Base-by-base conservation (phyloP, 257 asterid species). In the Mentha longifolia region DNA sequence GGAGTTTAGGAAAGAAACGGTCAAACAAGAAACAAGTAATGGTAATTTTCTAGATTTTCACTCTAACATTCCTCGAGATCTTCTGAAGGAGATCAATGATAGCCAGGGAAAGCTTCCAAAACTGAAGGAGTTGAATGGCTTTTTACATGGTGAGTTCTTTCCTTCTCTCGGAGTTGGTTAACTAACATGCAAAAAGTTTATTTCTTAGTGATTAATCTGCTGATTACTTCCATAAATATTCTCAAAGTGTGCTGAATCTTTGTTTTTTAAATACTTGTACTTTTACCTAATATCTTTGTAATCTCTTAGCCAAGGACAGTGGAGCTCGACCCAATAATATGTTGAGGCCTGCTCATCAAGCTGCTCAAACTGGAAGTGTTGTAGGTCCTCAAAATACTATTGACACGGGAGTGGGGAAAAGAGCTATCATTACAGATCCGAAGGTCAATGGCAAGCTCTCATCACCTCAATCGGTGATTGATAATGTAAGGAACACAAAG, bases 101-200 rank as follows among this genome's bases (percentile, higher is more conserved):
- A 65, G 73, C 61, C 72, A 45, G n/a, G 83, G 76, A 45, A 78
- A 60, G 68, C 81, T 76, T 72, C 74, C 82, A 57, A 79, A 80
- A 68, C 80, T 71, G 3, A 77, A 84, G 79, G 85, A 73, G 58
- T 33, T 55, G 61, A 83, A 80, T 79, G 95, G 84, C 65, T 50
- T 73, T 77, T 50, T 67, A 56, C 78, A 76, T 70, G 88, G 95
- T 88, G 78, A 86, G 88, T 84, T 68, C 62, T 73, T 79, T 67
- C 63, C 73, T 65, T 68, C 3, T 68, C 20, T 39, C 30, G 6
- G 25, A 58, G 19, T 22, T 22, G 25, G 41, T 47, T 63, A 37
- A 54, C 20, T 76, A 35, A 19, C 42, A 13, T 41, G 60, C 65
- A 31, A 62, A 31, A 17, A 25, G 19, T 33, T 45, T 30, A 7